phyloP scores from a whole-genome alignment of 176 grass and related monocot genomes.

The Pharus latifolius region DNA sequence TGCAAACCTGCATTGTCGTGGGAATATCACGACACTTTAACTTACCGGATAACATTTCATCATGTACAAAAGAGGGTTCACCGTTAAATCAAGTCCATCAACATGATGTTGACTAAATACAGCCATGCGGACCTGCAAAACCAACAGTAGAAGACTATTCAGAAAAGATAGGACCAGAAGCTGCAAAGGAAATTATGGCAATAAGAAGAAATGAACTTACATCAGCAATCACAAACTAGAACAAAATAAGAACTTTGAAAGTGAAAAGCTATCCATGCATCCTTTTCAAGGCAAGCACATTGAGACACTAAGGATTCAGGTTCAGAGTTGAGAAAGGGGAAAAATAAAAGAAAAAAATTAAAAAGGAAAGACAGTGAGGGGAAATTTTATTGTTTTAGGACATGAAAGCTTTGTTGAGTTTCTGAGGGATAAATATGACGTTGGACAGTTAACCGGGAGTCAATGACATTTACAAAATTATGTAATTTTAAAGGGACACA shows the following conservation, averaged over 20 bases:
- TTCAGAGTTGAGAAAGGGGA: too few relatives aligned
- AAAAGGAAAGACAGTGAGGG: too few relatives aligned
- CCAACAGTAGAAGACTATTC: neutral
- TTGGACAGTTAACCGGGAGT: too few relatives aligned
- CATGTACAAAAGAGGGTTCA: constrained; percentile 95
- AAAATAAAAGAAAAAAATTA: too few relatives aligned
- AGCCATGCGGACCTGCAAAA: constrained; percentile 80
- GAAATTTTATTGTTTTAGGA: too few relatives aligned
- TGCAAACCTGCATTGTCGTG: neutral
- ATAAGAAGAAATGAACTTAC: neutral
- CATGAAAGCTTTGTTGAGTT: too few relatives aligned
- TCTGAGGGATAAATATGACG: too few relatives aligned
- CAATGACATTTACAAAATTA: too few relatives aligned
- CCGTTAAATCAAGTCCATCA: constrained; percentile 84
- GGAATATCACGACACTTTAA: neutral
- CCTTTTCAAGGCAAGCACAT: neutral
- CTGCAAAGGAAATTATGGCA: neutral
- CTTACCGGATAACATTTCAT: constrained; percentile 93
- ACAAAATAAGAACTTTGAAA: neutral
- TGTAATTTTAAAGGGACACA: too few relatives aligned
- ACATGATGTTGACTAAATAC: constrained; percentile 99
- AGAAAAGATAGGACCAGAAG: constrained; percentile 2
- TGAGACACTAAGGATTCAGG: neutral
- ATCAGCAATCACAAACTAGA: neutral
- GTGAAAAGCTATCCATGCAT: too few relatives aligned